phyloP scores from a whole-genome alignment of 192 early-diverging fungal genomes.

The Nowakowskiella sp. region DNA sequence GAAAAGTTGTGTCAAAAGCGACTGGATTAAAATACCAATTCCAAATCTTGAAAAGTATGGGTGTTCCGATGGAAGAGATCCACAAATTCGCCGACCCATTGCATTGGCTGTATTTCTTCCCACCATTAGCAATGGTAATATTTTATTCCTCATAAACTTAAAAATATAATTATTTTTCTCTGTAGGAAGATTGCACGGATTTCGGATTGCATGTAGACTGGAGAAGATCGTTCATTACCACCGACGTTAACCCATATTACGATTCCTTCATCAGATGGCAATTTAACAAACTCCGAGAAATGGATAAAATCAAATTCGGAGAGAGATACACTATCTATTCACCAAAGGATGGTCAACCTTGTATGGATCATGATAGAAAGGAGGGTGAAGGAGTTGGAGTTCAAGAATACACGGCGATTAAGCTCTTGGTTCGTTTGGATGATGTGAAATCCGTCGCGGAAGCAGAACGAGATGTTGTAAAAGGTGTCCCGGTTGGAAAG shows the following conservation, averaged over 20 bases:
- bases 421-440: conserved; percentile 69
- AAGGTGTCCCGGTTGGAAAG: conserved; percentile 45
- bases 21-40: conserved; percentile 85
- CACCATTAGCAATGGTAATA: conserved; percentile 64
- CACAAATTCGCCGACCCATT: conserved; percentile 83
- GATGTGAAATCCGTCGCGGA: conserved; percentile 24
- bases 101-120: conserved; percentile 93
- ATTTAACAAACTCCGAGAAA: conserved; percentile 75
- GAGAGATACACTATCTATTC: conserved; percentile 97
- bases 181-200: conserved; percentile 54
- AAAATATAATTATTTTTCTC: too few relatives aligned
- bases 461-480: conserved; percentile 29
- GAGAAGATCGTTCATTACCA: conserved; percentile 96
- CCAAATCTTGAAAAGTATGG: conserved; percentile 89
- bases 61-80: conserved; percentile 81
- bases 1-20: conserved; percentile 84
- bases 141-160: conserved; percentile 2
- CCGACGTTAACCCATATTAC: conserved; percentile 95
- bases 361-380: conserved; percentile 98
- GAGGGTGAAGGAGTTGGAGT: conserved; percentile 89
- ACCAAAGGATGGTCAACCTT: conserved; percentile 87
- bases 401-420: conserved; percentile 94
- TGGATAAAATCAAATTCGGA: conserved; percentile 87
- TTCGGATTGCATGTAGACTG: conserved; percentile 69
- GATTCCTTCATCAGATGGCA: conserved; percentile 98